Percentiles rank a stretch among this genome's conserved stretches.
Evolutionary conservation across 306 rosid genomes (phyloP).

Genomic region (Vigna nakashimae): DNA sequence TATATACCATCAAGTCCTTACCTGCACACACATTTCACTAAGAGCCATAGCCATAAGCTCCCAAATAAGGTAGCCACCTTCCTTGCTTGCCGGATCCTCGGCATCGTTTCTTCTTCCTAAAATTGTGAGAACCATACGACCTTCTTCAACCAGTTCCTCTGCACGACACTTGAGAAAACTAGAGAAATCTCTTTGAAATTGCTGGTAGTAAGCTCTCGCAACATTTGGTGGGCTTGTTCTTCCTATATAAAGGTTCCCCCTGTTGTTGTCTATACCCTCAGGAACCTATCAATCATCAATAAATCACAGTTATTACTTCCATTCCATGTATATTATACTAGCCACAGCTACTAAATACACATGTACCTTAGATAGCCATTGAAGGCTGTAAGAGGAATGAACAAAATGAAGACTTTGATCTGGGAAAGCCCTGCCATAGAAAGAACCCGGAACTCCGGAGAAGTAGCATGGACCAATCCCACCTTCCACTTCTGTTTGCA

Average conservation of each 20-base stretch:
- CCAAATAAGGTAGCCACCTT: constrained; percentile 47
- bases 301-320: neutral
- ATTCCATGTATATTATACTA: too few relatives aligned
- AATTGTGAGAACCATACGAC: constrained; percentile 62
- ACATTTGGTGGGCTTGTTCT: constrained; percentile 53
- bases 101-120: constrained; percentile 54
- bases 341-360: too few relatives aligned
- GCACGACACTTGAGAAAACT: constrained; percentile 56
- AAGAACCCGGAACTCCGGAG: constrained; percentile 62
- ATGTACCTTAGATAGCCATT: constrained; percentile 61
- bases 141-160: constrained; percentile 54
- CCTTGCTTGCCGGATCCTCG: constrained; percentile 47
- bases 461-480: constrained; percentile 52
- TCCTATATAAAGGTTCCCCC: constrained; percentile 53
- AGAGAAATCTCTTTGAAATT: constrained; percentile 56
- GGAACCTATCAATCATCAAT: constrained; percentile 55
- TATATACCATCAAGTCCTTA: neutral
- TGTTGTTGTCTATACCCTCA: constrained; percentile 52
- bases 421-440: constrained; percentile 57
- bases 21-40: constrained; percentile 56
- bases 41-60: constrained; percentile 59
- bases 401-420: constrained; percentile 50
- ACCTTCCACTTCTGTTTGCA: constrained; percentile 29
- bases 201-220: constrained; percentile 45
- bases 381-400: constrained; percentile 63